Evolutionary conservation across 345 rosid species (phyloP).

Genomic region (Carallia pectinifolia): DNA sequence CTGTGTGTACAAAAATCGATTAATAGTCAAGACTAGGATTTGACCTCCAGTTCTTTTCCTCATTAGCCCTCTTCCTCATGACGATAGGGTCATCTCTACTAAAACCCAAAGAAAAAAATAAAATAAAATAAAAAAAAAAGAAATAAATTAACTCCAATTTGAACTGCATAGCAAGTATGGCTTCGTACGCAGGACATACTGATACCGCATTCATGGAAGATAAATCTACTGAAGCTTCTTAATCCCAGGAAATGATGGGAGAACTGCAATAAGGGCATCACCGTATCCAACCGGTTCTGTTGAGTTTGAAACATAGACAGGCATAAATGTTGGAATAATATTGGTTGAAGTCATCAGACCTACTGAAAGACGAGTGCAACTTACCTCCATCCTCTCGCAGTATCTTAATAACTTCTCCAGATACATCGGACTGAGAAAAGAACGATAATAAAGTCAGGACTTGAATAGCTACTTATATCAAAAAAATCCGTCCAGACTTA

Average conservation of each 20-base stretch:
- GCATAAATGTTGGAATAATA: not conserved
- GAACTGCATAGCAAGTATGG: not conserved
- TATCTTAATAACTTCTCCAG: slow-evolving; percentile 78
- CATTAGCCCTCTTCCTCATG: no score
- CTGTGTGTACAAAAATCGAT: no score
- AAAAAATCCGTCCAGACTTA: not conserved
- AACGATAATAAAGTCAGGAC: slow-evolving; percentile 1
- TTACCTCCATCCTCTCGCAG: slow-evolving; percentile 77
- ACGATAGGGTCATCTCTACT: no score
- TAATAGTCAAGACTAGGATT: no score
- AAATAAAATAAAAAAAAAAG: no score
- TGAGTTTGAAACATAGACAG: not conserved
- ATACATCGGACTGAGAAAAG: slow-evolving; percentile 63
- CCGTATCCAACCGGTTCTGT: slow-evolving; percentile 89
- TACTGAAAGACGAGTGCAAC: slow-evolving; percentile 17
- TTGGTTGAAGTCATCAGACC: not conserved
- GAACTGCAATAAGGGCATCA: slow-evolving; percentile 76
- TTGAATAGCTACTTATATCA: not conserved
- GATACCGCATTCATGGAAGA: not conserved
- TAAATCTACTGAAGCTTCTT: slow-evolving; percentile 71
- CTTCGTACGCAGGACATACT: not conserved
- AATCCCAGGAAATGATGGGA: slow-evolving; percentile 87
- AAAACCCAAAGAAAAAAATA: no score
- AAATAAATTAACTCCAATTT: not conserved
- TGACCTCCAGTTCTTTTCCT: no score